phyloP scores from a whole-genome alignment of 495 filamentous ascomycete genomes.

The Penicillium pancosmium region DNA sequence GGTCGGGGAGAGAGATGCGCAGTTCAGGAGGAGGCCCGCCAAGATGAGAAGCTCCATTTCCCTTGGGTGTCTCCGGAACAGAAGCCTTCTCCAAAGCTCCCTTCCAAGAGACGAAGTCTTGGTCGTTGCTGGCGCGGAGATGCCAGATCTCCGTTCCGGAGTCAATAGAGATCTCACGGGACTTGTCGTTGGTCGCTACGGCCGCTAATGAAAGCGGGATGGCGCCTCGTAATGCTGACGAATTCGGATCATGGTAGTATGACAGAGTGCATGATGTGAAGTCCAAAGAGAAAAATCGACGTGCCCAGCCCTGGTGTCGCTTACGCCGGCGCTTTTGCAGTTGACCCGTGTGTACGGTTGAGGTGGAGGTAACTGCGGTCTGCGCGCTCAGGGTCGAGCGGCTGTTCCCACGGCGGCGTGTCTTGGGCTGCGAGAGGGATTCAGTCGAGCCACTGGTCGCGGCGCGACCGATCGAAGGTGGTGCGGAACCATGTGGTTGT shows the following conservation, averaged over 20 bases:
- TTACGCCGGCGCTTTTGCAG: conserved; percentile 89
- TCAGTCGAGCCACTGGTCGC: conserved; percentile 33
- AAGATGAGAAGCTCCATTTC: conserved; percentile 14
- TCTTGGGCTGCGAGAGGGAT: conserved; percentile 30
- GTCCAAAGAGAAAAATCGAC: conserved; percentile 92
- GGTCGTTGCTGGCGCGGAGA: conserved; percentile 76
- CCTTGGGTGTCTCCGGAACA: conserved; percentile 32
- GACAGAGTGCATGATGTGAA: conserved; percentile 88
- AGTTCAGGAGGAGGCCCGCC: conserved; percentile 29
- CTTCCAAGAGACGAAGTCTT: conserved; percentile 87
- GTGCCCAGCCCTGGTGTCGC: conserved; percentile 88
- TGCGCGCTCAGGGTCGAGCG: conserved; percentile 31
- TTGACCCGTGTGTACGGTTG: conserved; percentile 69
- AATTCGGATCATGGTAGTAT: conserved; percentile 93
- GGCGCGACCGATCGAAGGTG: conserved; percentile 50
- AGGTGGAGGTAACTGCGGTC: conserved; percentile 27
- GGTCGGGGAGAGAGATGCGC: conserved; percentile 33
- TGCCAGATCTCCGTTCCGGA: conserved; percentile 98
- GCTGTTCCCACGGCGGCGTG: conserved; percentile 42
- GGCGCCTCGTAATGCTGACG: conserved; percentile 84
- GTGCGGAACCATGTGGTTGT: conserved; percentile 62
- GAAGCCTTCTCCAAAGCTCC: conserved; percentile 80
- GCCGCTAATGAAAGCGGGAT: conserved; percentile 91
- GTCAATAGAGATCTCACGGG: conserved; percentile 92
- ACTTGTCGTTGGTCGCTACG: conserved; percentile 81